These are phyloP conservation scores for Chamaecrista fasciculata DNA, from an alignment of 306 rosid genomes.

Conservation along the genomic window DNA sequence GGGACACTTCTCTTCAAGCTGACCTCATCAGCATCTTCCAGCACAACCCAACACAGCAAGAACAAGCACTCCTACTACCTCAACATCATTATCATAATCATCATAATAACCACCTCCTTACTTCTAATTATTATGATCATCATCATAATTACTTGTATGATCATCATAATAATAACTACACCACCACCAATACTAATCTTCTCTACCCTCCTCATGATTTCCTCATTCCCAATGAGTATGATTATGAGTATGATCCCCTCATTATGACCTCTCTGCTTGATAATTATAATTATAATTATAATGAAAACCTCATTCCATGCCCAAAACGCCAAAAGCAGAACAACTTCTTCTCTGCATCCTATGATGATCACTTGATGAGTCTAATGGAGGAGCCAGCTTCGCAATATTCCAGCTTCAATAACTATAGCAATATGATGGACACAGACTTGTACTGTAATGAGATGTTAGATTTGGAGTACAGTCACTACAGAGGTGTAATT, in stretches of 20 bases:
- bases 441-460: neutral
- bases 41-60: conserved; percentile 12
- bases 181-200: neutral
- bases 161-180: too few relatives aligned
- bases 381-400: neutral
- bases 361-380: conserved; percentile 1
- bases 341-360: neutral
- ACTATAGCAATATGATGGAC: neutral
- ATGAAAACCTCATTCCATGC: conserved; percentile 1
- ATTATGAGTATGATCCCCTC: too few relatives aligned
- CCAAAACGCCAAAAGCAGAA: conserved; percentile 45
- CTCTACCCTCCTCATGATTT: conserved; percentile 12
- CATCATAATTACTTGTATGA: neutral
- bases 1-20: conserved; percentile 21
- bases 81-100: too few relatives aligned
- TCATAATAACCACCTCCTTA: neutral
- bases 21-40: neutral
- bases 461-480: neutral
- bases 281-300: neutral
- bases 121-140: neutral
- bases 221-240: neutral
- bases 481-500: neutral
- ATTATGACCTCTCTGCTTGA: too few relatives aligned
- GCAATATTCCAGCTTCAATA: neutral
- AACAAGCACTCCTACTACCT: neutral